A percentile compares a stretch with the other conserved stretches of the same genome.
These are phyloP conservation scores for Tricholoma matsutake DNA, from an alignment of 768 basidiomycete species.

Conservation along the genomic window DNA sequence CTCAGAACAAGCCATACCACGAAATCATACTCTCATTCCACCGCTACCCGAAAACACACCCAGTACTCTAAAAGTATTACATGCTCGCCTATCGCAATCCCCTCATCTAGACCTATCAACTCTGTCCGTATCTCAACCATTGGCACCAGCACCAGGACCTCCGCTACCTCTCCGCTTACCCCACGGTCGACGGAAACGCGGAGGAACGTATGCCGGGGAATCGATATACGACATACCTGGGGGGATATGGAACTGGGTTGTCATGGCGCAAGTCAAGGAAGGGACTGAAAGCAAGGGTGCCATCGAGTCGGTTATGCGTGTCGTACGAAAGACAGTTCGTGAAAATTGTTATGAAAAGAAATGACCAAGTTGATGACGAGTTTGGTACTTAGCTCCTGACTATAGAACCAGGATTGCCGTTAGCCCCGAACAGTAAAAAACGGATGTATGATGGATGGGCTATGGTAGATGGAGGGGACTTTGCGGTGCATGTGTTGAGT, in stretches of 20 bases:
- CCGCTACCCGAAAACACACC: slow-evolving; percentile 55
- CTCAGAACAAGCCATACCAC: slow-evolving; percentile 19
- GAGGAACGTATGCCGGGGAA: slow-evolving; percentile 65
- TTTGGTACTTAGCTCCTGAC: slow-evolving; percentile 47
- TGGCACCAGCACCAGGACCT: slow-evolving; percentile 52
- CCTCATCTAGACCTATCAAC: slow-evolving; percentile 67
- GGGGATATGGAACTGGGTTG: slow-evolving; percentile 75
- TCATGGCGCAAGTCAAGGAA: slow-evolving; percentile 81
- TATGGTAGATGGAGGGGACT: slow-evolving; percentile 77
- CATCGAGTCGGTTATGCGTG: slow-evolving; percentile 69
- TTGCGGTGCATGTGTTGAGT: slow-evolving; percentile 78
- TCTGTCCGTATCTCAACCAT: slow-evolving; percentile 52
- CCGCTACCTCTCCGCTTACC: slow-evolving; percentile 53
- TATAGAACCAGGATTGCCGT: slow-evolving; percentile 51
- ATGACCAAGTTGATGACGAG: not conserved
- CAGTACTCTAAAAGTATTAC: slow-evolving; percentile 48
- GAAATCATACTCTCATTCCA: slow-evolving; percentile 22
- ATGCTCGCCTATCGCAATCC: slow-evolving; percentile 52
- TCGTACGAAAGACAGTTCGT: slow-evolving; percentile 69
- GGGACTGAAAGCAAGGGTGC: slow-evolving; percentile 79
- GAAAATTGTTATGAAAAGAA: not conserved
- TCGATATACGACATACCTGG: slow-evolving; percentile 48
- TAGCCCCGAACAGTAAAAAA: slow-evolving; percentile 63
- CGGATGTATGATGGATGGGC: slow-evolving; percentile 73
- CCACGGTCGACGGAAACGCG: slow-evolving; percentile 62